phyloP scores from a whole-genome alignment of 2,329 filamentous ascomycete genomes.

The Chaetomium olivaceum region DNA sequence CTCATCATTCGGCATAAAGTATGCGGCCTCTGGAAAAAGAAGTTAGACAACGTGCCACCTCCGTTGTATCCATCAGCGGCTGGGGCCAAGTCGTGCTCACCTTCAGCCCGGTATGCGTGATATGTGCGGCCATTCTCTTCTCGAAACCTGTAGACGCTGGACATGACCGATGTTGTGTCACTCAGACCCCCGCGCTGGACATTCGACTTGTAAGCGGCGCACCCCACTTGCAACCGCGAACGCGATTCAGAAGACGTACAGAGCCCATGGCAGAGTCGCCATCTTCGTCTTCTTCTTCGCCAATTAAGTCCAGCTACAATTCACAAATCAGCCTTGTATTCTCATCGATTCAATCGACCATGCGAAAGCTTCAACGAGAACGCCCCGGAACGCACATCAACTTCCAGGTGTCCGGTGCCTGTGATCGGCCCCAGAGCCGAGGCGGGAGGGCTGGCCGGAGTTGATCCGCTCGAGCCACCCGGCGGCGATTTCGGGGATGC shows the following conservation, averaged over 20 bases:
- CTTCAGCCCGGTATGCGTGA: slow-evolving; percentile 7
- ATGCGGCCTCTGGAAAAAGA: background rate
- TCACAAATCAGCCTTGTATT: background rate
- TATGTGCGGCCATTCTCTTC: slow-evolving; percentile 13
- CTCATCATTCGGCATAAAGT: slow-evolving; percentile 8
- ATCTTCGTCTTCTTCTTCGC: background rate
- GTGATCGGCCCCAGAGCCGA: background rate
- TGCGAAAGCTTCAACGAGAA: background rate
- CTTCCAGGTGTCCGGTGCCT: slow-evolving; percentile 3
- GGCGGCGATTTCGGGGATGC: background rate
- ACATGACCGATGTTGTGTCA: background rate
- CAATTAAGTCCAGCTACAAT: background rate
- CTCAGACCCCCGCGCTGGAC: background rate
- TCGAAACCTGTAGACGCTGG: slow-evolving; percentile 1
- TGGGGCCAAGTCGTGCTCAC: background rate
- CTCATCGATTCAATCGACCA: background rate
- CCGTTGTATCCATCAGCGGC: background rate
- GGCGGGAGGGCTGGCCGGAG: background rate
- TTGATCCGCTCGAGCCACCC: background rate
- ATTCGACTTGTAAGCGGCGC: background rate
- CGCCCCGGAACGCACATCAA: background rate
- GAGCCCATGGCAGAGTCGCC: slow-evolving; percentile 1
- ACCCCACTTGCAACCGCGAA: background rate
- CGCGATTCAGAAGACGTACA: background rate
- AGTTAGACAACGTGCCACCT: background rate